These are phyloP conservation scores for Aspergillus novofumigatus DNA, from an alignment of 2,329 filamentous ascomycete genomes.

Conservation along the genomic window DNA sequence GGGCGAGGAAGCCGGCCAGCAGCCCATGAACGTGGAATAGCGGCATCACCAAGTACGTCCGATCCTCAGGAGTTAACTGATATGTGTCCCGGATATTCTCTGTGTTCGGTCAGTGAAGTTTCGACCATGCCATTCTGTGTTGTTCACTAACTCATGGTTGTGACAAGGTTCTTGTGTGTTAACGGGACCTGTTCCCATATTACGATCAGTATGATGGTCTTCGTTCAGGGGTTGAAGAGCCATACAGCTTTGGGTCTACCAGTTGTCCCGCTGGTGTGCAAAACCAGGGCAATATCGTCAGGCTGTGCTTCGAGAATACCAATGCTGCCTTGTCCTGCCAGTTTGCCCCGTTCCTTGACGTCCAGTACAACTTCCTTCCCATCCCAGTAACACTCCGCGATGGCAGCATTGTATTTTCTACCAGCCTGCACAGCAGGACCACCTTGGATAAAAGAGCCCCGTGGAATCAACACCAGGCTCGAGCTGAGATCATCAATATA, in stretches of 20 bases:
- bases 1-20: conserved; percentile 74
- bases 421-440: conserved; percentile 72
- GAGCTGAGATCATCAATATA: conserved; percentile 86
- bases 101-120: conserved; percentile 24
- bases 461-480: conserved; percentile 70
- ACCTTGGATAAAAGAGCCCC: conserved; percentile 62
- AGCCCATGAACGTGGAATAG: conserved; percentile 90
- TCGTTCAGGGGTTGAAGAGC: neutral
- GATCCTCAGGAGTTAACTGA: conserved; percentile 63
- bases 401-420: conserved; percentile 73
- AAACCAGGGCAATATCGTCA: conserved; percentile 75
- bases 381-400: conserved; percentile 83
- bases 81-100: conserved; percentile 78
- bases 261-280: conserved; percentile 82
- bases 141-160: conserved; percentile 64
- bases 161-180: conserved; percentile 74
- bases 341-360: conserved; percentile 69
- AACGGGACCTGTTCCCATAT: conserved; percentile 58
- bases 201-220: conserved; percentile 2
- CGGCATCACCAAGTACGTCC: conserved; percentile 85
- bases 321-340: conserved; percentile 49
- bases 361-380: conserved; percentile 67
- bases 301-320: conserved; percentile 56
- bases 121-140: neutral
- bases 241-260: conserved; percentile 76